A percentile compares a stretch with the other conserved stretches of the same genome.
These are phyloP conservation scores for Kodamaea plutei DNA, from an alignment of 1,139 yeast genomes.

Conservation along the genomic window DNA sequence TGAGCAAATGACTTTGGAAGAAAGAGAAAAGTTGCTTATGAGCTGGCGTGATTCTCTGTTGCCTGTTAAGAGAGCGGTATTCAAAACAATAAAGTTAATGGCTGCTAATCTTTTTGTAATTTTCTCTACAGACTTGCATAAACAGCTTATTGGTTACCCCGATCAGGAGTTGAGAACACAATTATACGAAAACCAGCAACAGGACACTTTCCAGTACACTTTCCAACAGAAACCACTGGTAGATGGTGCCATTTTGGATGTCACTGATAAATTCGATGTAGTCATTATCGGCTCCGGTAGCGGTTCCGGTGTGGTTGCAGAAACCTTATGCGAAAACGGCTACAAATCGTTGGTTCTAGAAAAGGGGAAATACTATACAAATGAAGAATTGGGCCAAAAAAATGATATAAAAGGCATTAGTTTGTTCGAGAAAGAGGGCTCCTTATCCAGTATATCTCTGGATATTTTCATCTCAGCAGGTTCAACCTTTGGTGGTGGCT, in stretches of 20 bases:
- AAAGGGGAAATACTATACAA: slow-evolving; percentile 45
- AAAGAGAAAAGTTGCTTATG: slow-evolving; percentile 25
- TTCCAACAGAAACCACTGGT: slow-evolving; percentile 30
- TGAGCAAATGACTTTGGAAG: slow-evolving; percentile 32
- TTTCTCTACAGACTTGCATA: slow-evolving; percentile 31
- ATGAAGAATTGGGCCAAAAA: slow-evolving; percentile 30
- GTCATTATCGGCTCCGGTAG: slow-evolving; percentile 55
- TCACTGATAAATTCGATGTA: slow-evolving; percentile 38
- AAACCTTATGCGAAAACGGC: slow-evolving; percentile 45
- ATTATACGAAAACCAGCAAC: slow-evolving; percentile 16
- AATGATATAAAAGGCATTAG: slow-evolving; percentile 36
- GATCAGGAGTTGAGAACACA: slow-evolving; percentile 23
- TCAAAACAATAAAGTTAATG: slow-evolving; percentile 21
- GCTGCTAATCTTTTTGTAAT: slow-evolving; percentile 20
- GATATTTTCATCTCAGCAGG: slow-evolving; percentile 47
- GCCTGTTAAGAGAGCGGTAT: slow-evolving; percentile 25
- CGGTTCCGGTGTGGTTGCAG: slow-evolving; percentile 56
- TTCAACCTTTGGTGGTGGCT: slow-evolving; percentile 56
- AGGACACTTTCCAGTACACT: slow-evolving; percentile 21
- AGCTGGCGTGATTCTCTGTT: slow-evolving; percentile 40
- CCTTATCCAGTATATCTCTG: slow-evolving; percentile 30
- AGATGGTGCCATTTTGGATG: slow-evolving; percentile 29
- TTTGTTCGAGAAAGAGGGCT: slow-evolving; percentile 42
- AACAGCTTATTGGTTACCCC: slow-evolving; percentile 32
- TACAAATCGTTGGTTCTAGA: slow-evolving; percentile 46